Base-by-base conservation (phyloP, 495 filamentous ascomycete genomes). In the Extremus antarcticus region DNA sequence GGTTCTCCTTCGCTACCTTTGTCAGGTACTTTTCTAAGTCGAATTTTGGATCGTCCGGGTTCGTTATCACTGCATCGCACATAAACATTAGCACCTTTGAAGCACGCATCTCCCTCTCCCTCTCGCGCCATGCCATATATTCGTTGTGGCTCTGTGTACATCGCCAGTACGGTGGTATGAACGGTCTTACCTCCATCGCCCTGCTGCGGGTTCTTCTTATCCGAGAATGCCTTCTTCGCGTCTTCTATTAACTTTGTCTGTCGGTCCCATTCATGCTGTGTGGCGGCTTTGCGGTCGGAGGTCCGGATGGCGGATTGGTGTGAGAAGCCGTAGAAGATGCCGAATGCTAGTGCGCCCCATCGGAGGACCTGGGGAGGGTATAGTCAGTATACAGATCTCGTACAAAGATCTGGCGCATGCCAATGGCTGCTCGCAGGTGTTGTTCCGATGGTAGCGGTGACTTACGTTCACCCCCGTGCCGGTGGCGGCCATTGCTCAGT, bases 321-420 rank as follows among this genome's bases (percentile, higher is more conserved):
- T 68, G 81, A 86, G 70, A 95, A 74, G 69, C 92, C 92, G 75
- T 97, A 97, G 69, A 94, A 78, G 65, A 95, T 73, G 71, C 92
- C 92, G 64, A 85, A 71, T 62, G 80, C 83, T 58, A 97, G 85
- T 66, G 90, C 90, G 60, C 87, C 85, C 74, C 89, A 99, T 66
- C 92, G 90, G 71, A 97, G 78, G 70, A 99, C 90, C 94, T 98
- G 70, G 53, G 59, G 53, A 53, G 4, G 29, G 17, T n/a, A 21
- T 17, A 40, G 35, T n/a, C 11, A 2, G 3, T 11, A 25, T n/a
- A 56, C 8, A 41, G 23, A 35, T 43, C 50, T 17, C 3, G 4
- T 35, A 13, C 4, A 13, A 35, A 35, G 7, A 41, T 51, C 10
- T 25, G 11, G 8, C 1, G 39, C 1, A 43, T 9, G 25, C 1